A percentile compares a stretch with the other conserved stretches of the same genome.
phyloP scores from a whole-genome alignment of 140 eudicot species.

The Flaveria floridana region DNA sequence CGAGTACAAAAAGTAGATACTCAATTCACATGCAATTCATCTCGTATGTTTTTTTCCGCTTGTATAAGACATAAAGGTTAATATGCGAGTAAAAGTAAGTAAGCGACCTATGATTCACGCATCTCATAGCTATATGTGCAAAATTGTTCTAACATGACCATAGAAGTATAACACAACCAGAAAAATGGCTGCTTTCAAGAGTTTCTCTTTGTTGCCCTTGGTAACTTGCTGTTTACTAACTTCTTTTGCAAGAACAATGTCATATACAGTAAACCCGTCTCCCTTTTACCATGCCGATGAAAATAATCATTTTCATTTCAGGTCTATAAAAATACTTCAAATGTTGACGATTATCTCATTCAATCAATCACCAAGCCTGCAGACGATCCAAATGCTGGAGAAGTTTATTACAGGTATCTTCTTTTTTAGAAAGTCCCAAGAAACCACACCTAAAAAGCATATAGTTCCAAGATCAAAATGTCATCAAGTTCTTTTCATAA shows the following conservation, averaged over 20 bases:
- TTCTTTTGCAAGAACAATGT: background rate
- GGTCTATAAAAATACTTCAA: constrained; percentile 80
- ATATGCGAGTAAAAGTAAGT: background rate
- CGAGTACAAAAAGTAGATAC: background rate
- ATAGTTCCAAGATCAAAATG: background rate
- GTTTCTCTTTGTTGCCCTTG: too few species aligned
- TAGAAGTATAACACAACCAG: too few species aligned
- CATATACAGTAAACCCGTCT: background rate
- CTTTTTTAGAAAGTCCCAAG: background rate
- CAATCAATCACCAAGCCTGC: constrained; percentile 79
- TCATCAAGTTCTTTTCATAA: constrained; percentile 1
- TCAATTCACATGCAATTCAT: background rate
- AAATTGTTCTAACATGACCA: too few species aligned
- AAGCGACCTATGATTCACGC: background rate
- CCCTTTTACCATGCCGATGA: background rate
- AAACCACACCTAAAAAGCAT: constrained; percentile 1
- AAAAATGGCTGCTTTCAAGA: too few species aligned
- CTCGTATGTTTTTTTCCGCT: background rate
- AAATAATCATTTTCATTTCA: constrained; percentile 24
- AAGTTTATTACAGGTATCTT: constrained; percentile 83
- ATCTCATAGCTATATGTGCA: too few species aligned
- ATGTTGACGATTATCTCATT: constrained; percentile 91
- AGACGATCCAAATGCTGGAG: constrained; percentile 85
- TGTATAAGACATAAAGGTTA: background rate
- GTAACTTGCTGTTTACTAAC: too few species aligned